phyloP scores from a whole-genome alignment of 169 alveolate species.

The Besnoitia besnoiti region DNA sequence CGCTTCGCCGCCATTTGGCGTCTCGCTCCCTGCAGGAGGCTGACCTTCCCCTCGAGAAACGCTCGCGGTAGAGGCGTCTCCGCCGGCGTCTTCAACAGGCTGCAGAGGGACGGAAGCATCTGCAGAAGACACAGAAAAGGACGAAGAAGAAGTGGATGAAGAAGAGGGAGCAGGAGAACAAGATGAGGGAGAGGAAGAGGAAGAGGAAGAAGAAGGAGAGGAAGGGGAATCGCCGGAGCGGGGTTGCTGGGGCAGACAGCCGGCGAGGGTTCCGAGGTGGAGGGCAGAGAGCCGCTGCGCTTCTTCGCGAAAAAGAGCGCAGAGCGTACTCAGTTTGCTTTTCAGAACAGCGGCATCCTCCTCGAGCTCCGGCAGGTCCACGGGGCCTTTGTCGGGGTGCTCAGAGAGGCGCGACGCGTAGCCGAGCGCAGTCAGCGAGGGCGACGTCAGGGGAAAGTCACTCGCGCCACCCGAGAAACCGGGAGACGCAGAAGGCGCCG shows the following conservation, averaged over 20 bases:
- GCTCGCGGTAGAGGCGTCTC: too few relatives aligned
- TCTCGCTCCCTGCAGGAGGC: too few relatives aligned
- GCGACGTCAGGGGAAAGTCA: neutral
- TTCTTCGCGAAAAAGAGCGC: neutral
- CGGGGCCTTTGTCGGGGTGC: slow-evolving; percentile 67
- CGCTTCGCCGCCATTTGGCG: neutral
- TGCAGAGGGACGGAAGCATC: too few relatives aligned
- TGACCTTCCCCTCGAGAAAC: too few relatives aligned
- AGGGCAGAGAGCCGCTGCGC: neutral
- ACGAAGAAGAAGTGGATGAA: too few relatives aligned
- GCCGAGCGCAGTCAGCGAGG: neutral
- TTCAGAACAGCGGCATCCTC: slow-evolving; percentile 1
- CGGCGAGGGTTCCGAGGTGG: neutral
- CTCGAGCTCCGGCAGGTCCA: slow-evolving; percentile 41
- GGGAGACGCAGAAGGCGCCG: neutral
- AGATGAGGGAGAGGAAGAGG: neutral
- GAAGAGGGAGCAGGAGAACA: too few relatives aligned
- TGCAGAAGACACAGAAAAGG: too few relatives aligned
- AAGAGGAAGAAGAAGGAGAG: neutral
- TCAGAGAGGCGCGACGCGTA: slow-evolving; percentile 61
- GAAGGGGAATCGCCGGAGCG: neutral
- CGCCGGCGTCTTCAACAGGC: too few relatives aligned
- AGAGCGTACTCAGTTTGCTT: neutral
- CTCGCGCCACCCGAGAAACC: neutral
- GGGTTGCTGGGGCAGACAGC: neutral